A percentile compares a stretch with the other conserved stretches of the same genome.
Conservation (phyloP, 352 stramenopile species). For the Phytopythium aichiense region DNA sequence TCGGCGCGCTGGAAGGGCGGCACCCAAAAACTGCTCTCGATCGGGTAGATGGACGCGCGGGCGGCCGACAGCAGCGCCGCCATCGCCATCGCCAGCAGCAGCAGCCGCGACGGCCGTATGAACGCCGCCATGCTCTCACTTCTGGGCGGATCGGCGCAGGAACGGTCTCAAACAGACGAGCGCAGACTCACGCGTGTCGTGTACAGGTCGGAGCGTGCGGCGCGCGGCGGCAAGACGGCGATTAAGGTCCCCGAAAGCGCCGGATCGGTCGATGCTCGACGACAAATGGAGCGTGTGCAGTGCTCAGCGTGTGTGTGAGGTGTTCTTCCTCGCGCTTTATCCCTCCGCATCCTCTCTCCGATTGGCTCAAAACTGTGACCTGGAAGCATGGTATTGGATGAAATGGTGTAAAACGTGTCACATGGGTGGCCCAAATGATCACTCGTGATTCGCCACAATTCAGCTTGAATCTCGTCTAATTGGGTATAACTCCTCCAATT, state of each 20-base stretch:
- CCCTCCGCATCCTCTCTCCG: constrained; percentile 2
- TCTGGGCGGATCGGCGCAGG: not conserved
- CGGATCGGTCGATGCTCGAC: not conserved
- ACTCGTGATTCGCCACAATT: not conserved
- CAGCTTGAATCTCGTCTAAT: not conserved
- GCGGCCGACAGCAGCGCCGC: constrained; percentile 11
- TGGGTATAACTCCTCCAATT: not conserved
- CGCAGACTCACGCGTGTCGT: not conserved
- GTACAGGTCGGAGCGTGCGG: not conserved
- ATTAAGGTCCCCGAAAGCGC: not conserved
- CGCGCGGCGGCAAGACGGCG: not conserved
- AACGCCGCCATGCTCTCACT: not conserved
- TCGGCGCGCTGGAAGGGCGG: constrained; percentile 80
- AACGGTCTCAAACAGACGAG: not conserved
- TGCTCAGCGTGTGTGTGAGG: not conserved
- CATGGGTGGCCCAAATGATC: not conserved
- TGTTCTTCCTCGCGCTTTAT: constrained; percentile 1
- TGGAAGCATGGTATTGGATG: not conserved
- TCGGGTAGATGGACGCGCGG: constrained; percentile 60
- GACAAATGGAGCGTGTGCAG: too few species aligned
- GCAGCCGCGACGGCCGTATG: not conserved
- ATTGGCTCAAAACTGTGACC: not conserved
- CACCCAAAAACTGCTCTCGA: constrained; percentile 70
- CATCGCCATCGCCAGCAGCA: constrained; percentile 13
- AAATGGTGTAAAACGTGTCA: not conserved